A percentile compares a stretch with the other conserved stretches of the same genome.
phyloP scores from a whole-genome alignment of 2,329 filamentous ascomycete species.

The Nemania sp. region DNA sequence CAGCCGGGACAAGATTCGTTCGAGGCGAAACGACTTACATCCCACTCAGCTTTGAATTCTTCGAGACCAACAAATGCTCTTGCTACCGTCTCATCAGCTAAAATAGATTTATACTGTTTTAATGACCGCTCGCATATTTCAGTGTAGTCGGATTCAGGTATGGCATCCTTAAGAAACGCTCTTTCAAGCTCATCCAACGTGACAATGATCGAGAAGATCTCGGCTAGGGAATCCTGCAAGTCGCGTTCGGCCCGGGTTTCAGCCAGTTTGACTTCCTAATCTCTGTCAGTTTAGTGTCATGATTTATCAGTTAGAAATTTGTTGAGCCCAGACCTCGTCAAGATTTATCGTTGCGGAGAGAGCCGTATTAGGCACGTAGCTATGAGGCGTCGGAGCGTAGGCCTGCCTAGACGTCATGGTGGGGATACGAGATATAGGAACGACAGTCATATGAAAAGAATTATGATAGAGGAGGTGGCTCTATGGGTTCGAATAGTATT shows the following conservation, averaged over 20 bases:
- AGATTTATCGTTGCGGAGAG: constrained; percentile 89
- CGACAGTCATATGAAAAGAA: no score
- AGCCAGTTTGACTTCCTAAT: constrained; percentile 87
- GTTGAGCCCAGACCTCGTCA: constrained; percentile 68
- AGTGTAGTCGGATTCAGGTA: constrained; percentile 89
- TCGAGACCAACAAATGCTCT: constrained; percentile 85
- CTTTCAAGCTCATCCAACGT: constrained; percentile 95
- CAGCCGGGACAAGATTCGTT: neutral
- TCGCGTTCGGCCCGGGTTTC: constrained; percentile 87
- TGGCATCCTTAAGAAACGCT: constrained; percentile 93
- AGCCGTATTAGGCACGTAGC: constrained; percentile 83
- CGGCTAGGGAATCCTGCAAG: constrained; percentile 91
- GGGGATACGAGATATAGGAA: neutral
- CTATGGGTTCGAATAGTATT: no score
- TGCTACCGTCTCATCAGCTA: constrained; percentile 90
- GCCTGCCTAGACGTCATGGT: constrained; percentile 64
- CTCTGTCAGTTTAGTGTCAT: constrained; percentile 5
- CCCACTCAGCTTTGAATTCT: constrained; percentile 88
- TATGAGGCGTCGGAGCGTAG: constrained; percentile 88
- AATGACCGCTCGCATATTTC: constrained; percentile 92
- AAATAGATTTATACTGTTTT: constrained; percentile 94
- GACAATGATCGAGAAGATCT: constrained; percentile 96
- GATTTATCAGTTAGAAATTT: neutral
- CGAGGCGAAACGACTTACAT: constrained; percentile 55
- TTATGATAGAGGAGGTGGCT: no score